Base-by-base conservation (phyloP, 2,329 filamentous ascomycete species). In the Fonsecaea pedrosoi region DNA sequence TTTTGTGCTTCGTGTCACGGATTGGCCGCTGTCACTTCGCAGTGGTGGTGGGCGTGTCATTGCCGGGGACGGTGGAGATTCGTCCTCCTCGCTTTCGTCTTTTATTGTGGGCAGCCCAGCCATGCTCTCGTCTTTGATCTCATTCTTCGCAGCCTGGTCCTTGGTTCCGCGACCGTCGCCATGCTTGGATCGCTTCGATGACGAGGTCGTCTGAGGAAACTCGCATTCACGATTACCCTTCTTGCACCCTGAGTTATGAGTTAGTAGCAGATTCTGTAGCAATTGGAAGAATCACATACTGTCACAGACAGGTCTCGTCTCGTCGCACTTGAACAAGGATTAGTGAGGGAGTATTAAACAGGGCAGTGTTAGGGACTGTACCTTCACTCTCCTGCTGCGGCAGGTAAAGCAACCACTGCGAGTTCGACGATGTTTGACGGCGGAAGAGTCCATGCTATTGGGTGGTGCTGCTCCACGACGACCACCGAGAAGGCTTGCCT, bases 341-440 rank as follows among this genome's bases (percentile, higher is more conserved):
- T 42, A 65, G 60, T 58, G 18, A 54, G 54, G 9, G 42, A 34
- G 15, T 4, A 38, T 21, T 18, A 42, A 9, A 60, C 34, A 61
- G n/a, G 45, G 37, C 59, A 61, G 7, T 6, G 15, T 35, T 54
- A 18, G 21, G 1, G 18, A 61, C 10, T 72, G 69, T 75, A 87
- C 85, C 83, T 89, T 98, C 60, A 98, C 94, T 77, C 95, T 87
- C 72, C 95, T 87, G 74, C 89, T 90, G 66, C 95, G 87, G 79
- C 95, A 99, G 55, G 94, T 98, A 76, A 87, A 97, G 80, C 95
- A 99, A 34, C 95, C 95, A 70, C 93, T 97, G 73, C 95, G 86
- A 53, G 95, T 98, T 72, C 95, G 88, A 69, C 94, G 90, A 77
- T 98, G 94, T 79, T 98, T 98, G 72, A 96, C 90, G 75, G 91